Percentiles rank a stretch among this genome's conserved stretches.
These are phyloP conservation scores for Ambrosia hybrid DNA, from an alignment of 140 eudicot species.

Conservation along the genomic window DNA sequence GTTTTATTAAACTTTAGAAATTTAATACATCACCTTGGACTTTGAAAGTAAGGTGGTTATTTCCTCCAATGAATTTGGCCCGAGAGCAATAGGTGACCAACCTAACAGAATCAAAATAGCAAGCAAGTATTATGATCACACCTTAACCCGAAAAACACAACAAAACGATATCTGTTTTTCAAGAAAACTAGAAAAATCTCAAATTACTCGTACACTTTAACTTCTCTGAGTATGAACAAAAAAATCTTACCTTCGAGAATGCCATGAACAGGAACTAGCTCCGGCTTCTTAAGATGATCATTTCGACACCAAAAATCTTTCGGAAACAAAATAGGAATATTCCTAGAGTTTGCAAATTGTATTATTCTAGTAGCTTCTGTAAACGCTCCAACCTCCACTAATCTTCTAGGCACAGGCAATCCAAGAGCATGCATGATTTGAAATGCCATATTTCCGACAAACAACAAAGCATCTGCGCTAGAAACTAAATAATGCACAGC, in stretches of 20 bases:
- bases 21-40: slow-evolving; percentile 57
- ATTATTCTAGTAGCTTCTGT: slow-evolving; percentile 52
- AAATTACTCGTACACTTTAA: slow-evolving; percentile 11
- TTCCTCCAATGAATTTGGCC: slow-evolving; percentile 65
- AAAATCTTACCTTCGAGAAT: slow-evolving; percentile 51
- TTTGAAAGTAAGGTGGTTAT: slow-evolving; percentile 51
- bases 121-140: too few relatives aligned
- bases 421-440: slow-evolving; percentile 91
- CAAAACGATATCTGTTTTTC: neutral
- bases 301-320: slow-evolving; percentile 70
- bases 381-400: slow-evolving; percentile 54
- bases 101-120: slow-evolving; percentile 38
- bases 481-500: slow-evolving; percentile 61
- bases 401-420: slow-evolving; percentile 53
- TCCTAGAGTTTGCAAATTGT: slow-evolving; percentile 48
- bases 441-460: slow-evolving; percentile 84
- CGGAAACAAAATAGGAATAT: slow-evolving; percentile 57
- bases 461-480: slow-evolving; percentile 63
- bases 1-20: slow-evolving; percentile 8
- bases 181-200: slow-evolving; percentile 7
- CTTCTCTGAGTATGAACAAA: neutral
- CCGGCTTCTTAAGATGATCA: slow-evolving; percentile 29
- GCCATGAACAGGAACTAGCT: slow-evolving; percentile 45
- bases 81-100: slow-evolving; percentile 77
- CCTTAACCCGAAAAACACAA: slow-evolving; percentile 9